A percentile compares a stretch with the other conserved stretches of the same genome.
phyloP scores from a whole-genome alignment of 495 filamentous ascomycete species.

The Lasiosphaeriaceae sp. region DNA sequence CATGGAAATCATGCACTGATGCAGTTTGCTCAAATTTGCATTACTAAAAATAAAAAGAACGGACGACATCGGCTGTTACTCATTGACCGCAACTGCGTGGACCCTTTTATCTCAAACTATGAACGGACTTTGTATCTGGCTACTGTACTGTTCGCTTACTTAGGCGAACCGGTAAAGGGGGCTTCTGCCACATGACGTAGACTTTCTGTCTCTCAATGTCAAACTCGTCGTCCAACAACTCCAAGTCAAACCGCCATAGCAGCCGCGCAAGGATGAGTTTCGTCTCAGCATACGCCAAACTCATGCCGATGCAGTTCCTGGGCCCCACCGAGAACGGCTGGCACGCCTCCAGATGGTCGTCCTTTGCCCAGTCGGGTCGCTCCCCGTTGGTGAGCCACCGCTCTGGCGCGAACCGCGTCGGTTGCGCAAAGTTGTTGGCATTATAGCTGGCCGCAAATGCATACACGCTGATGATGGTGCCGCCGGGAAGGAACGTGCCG shows the following conservation, averaged over 20 bases:
- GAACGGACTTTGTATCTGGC: too few relatives aligned
- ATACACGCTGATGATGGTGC: conserved; percentile 27
- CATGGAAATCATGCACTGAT: background rate
- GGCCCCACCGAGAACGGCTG: conserved; percentile 53
- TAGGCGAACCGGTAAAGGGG: background rate
- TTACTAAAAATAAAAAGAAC: background rate
- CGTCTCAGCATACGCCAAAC: conserved; percentile 50
- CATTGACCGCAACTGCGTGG: too few relatives aligned
- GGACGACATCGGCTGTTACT: too few relatives aligned
- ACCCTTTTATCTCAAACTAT: too few relatives aligned
- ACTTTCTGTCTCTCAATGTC: background rate
- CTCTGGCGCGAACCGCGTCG: conserved; percentile 34
- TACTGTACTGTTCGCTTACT: background rate
- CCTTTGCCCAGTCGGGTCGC: conserved; percentile 14
- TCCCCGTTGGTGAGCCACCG: conserved; percentile 43
- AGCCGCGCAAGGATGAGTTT: conserved; percentile 45
- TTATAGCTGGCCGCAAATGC: conserved; percentile 21
- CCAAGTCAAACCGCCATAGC: conserved; percentile 48
- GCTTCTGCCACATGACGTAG: background rate
- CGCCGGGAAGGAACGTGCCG: conserved; percentile 23
- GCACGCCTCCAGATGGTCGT: conserved; percentile 43
- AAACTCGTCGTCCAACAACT: background rate
- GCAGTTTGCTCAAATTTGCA: background rate
- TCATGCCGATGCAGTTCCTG: conserved; percentile 53
- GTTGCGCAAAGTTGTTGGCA: conserved; percentile 9